Conservation (phyloP, 495 filamentous ascomycete species). For the Platismatia glauca region DNA sequence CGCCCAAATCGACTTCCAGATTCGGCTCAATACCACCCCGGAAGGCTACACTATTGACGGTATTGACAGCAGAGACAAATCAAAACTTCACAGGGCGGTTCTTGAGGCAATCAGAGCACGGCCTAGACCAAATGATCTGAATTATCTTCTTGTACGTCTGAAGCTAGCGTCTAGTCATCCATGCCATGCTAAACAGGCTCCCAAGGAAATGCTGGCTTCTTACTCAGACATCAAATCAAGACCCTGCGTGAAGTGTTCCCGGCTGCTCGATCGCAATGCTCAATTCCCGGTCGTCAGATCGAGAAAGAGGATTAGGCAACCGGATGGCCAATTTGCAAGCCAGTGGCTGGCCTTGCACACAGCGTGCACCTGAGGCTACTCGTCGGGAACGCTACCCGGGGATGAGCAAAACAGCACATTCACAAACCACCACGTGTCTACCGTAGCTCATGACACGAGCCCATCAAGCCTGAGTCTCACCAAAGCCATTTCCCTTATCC, state of each 20-base stretch:
- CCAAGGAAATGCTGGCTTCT: constrained; percentile 24
- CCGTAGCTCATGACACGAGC: background rate
- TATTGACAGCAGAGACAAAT: constrained; percentile 8
- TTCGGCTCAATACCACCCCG: background rate
- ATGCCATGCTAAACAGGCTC: constrained; percentile 8
- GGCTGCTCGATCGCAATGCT: constrained; percentile 21
- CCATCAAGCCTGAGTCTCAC: background rate
- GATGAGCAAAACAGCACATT: background rate
- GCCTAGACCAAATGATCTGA: constrained; percentile 4
- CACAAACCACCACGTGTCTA: background rate
- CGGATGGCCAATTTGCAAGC: constrained; percentile 1
- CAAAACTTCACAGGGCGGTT: constrained; percentile 17
- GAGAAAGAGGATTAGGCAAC: constrained; percentile 8
- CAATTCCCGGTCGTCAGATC: constrained; percentile 23
- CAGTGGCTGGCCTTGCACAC: constrained; percentile 22
- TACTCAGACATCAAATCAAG: constrained; percentile 23
- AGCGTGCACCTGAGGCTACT: constrained; percentile 11
- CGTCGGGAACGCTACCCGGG: background rate
- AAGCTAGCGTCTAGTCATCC: background rate
- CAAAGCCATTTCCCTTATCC: background rate
- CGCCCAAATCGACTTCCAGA: constrained; percentile 12
- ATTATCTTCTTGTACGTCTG: constrained; percentile 20
- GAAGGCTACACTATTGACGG: background rate
- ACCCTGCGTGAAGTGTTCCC: constrained; percentile 20
- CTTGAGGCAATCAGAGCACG: constrained; percentile 11